Evolutionary conservation across 129 eudicot species (phyloP).

Genomic region (Flaveria trinervia): DNA sequence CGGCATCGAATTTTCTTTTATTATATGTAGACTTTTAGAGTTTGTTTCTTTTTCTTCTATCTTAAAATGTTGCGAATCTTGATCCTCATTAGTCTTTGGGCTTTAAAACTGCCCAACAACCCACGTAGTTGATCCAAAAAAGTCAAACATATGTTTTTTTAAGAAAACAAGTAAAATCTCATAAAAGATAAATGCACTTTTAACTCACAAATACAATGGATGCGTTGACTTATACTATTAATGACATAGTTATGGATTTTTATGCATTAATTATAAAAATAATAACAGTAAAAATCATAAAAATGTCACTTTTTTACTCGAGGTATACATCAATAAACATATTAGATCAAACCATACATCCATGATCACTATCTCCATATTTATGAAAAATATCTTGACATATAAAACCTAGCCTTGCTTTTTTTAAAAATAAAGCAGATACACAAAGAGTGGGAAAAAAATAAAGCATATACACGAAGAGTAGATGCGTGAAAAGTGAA

Average conservation of each 20-base stretch:
- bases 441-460: no score
- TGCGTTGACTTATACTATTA: no score
- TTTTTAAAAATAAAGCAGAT: no score
- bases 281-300: neutral
- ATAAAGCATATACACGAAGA: no score
- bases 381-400: no score
- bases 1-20: neutral
- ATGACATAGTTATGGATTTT: neutral
- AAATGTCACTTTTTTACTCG: neutral
- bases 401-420: no score
- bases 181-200: neutral
- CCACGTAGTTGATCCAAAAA: neutral
- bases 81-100: conserved; percentile 2
- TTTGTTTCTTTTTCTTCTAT: neutral
- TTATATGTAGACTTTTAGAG: neutral
- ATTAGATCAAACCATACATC: neutral
- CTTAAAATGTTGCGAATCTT: neutral
- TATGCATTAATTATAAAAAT: neutral
- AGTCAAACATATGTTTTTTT: neutral
- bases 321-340: neutral
- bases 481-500: no score
- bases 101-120: conserved; percentile 6
- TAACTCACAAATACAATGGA: neutral
- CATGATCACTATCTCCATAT: no score
- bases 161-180: neutral